phyloP scores from a whole-genome alignment of 257 asterid species.

The Fraxinus cuspidata region DNA sequence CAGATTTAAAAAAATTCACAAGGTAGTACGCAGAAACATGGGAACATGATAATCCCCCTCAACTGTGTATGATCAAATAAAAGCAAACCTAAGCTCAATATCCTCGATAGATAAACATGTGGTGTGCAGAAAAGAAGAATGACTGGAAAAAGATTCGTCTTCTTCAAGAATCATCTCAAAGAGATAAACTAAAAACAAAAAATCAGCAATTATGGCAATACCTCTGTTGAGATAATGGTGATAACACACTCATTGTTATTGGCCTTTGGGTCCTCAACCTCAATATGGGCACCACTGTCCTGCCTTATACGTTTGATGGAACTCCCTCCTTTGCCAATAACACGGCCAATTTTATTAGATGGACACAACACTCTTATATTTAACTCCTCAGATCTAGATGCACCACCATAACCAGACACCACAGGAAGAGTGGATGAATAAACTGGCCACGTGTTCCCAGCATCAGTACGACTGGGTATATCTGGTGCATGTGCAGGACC shows the following conservation, averaged over 20 bases:
- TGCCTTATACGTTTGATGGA: constrained; percentile 75
- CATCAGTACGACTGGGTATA: constrained; percentile 62
- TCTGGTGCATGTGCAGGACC: constrained; percentile 68
- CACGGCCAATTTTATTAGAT: constrained; percentile 76
- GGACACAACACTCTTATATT: constrained; percentile 77
- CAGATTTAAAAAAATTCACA: neutral
- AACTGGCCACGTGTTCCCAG: constrained; percentile 75
- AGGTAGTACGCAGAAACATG: neutral
- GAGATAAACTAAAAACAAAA: neutral
- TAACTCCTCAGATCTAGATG: constrained; percentile 65
- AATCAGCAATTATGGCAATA: constrained; percentile 23
- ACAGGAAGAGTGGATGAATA: constrained; percentile 79
- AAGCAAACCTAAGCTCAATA: neutral
- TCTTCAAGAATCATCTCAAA: neutral
- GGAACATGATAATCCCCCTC: neutral
- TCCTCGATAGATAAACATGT: neutral
- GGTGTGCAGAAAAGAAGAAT: neutral
- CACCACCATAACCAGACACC: constrained; percentile 69
- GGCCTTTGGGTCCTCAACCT: constrained; percentile 75
- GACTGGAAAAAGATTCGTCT: neutral
- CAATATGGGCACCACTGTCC: constrained; percentile 90
- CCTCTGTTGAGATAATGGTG: constrained; percentile 83
- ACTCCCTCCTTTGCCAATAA: constrained; percentile 89
- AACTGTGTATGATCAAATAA: neutral
- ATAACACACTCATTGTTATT: constrained; percentile 67